phyloP scores from a whole-genome alignment of 129 eudicot species.

The Apium graveolens region DNA sequence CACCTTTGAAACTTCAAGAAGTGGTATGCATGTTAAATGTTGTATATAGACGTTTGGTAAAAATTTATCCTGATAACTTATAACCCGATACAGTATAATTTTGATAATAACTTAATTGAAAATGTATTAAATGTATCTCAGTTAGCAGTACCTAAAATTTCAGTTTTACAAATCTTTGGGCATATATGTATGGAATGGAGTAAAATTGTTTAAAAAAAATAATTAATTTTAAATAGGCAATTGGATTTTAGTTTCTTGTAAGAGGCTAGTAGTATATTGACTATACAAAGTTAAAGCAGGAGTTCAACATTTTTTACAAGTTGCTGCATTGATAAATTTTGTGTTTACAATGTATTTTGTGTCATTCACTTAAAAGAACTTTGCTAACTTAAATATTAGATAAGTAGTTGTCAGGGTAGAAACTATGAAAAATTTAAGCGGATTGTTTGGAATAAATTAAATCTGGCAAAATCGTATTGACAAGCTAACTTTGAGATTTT shows the following conservation, averaged over 20 bases:
- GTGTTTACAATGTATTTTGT: not conserved
- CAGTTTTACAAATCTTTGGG: not conserved
- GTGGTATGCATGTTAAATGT: conserved; percentile 47
- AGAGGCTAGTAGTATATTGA: not conserved
- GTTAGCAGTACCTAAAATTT: not conserved
- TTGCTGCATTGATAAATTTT: not conserved
- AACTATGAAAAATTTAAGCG: not conserved
- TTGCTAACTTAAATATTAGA: too few species aligned
- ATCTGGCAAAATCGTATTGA: not conserved
- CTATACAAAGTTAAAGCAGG: not conserved
- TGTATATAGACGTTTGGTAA: not conserved
- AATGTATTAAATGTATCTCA: not conserved
- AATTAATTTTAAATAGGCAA: not conserved
- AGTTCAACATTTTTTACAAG: not conserved
- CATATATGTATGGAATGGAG: not conserved
- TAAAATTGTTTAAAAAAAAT: not conserved
- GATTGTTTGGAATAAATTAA: not conserved
- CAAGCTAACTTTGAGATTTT: not conserved
- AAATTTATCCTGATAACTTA: not conserved
- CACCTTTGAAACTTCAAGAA: conserved; percentile 98
- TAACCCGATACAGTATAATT: not conserved
- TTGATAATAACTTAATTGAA: not conserved
- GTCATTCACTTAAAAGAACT: too few species aligned
- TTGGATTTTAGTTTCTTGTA: not conserved
- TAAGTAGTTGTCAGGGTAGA: not conserved